Evolutionary conservation across 345 rosid genomes (phyloP).

Genomic region (Dipteronia sinensis): DNA sequence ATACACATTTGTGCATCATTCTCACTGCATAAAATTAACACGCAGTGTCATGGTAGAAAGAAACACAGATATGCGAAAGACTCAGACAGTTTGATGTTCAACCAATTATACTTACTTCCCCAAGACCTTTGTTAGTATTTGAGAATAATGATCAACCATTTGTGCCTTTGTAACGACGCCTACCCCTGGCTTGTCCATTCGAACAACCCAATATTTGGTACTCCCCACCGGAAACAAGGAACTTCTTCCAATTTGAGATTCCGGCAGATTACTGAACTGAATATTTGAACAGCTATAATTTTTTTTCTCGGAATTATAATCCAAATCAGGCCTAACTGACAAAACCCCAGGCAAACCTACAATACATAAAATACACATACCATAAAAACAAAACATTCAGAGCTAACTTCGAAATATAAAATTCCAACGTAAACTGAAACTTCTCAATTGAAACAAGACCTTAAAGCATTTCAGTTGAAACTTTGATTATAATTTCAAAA

Average conservation of each 20-base stretch:
- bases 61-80: not conserved
- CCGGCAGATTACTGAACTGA: slow-evolving; percentile 11
- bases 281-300: slow-evolving; percentile 34
- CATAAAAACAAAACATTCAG: slow-evolving; percentile 3
- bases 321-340: slow-evolving; percentile 63
- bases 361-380: not conserved
- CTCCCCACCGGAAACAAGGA: slow-evolving; percentile 60
- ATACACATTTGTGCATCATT: slow-evolving; percentile 93
- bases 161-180: slow-evolving; percentile 87
- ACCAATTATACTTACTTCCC: slow-evolving; percentile 56
- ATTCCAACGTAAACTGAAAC: not conserved
- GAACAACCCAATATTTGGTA: slow-evolving; percentile 76
- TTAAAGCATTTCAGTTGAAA: not conserved
- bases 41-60: not conserved
- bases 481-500: not conserved
- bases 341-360: slow-evolving; percentile 76
- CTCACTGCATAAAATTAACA: slow-evolving; percentile 51
- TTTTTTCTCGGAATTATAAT: slow-evolving; percentile 47
- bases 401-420: not conserved
- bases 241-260: slow-evolving; percentile 28
- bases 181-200: slow-evolving; percentile 68
- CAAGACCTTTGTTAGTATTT: slow-evolving; percentile 68
- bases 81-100: not conserved
- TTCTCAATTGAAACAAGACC: too few species aligned
- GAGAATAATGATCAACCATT: slow-evolving; percentile 85